Evolutionary conservation across 257 asterid species (phyloP).

Genomic region (Nicotiana sylvestris): DNA sequence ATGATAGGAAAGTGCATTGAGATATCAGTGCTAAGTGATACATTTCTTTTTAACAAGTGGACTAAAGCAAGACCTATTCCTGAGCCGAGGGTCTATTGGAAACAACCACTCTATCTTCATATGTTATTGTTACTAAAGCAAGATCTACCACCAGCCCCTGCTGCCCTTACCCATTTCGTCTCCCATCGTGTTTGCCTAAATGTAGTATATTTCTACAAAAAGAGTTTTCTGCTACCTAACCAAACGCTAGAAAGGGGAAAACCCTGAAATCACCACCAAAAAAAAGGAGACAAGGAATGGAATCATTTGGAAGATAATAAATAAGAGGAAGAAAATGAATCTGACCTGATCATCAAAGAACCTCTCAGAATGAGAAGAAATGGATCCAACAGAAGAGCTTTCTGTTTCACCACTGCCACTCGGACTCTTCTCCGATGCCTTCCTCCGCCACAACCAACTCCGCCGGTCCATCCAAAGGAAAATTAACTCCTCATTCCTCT

Average conservation of each 20-base stretch:
- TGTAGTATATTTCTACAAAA: too few species aligned
- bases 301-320: neutral
- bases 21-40: neutral
- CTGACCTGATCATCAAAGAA: constrained; percentile 88
- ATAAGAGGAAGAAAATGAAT: neutral
- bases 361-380: constrained; percentile 76
- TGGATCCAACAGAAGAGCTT: constrained; percentile 68
- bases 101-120: too few species aligned
- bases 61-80: neutral
- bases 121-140: too few species aligned
- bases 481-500: neutral
- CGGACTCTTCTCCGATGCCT: constrained; percentile 73
- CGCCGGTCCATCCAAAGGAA: constrained; percentile 60
- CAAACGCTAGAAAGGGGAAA: too few species aligned
- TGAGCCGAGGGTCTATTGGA: too few species aligned
- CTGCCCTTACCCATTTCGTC: too few species aligned
- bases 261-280: neutral
- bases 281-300: neutral
- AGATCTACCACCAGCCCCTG: too few species aligned
- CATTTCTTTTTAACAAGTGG: neutral
- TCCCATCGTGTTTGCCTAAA: too few species aligned
- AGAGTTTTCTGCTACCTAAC: too few species aligned
- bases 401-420: constrained; percentile 79
- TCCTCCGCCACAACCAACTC: constrained; percentile 94
- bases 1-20: neutral